Evolutionary conservation across 1,139 yeast genomes (phyloP).

Genomic region (Geotrichum restrictum): DNA sequence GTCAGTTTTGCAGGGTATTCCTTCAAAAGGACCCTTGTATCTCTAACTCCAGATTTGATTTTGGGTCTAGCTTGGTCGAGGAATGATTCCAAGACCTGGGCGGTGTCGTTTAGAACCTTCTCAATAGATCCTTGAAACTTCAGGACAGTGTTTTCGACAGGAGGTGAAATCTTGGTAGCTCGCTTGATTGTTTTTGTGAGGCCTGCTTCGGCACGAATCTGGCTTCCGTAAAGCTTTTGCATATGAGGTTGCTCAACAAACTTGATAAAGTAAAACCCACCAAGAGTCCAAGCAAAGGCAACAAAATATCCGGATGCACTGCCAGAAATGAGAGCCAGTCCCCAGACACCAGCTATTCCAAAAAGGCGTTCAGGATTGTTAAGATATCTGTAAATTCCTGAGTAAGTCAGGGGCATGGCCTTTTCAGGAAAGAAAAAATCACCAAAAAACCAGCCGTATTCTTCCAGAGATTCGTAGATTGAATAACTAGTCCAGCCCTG

Average conservation of each 20-base stretch:
- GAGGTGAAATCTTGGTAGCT: conserved; percentile 31
- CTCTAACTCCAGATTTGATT: conserved; percentile 30
- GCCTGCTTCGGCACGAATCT: conserved; percentile 47
- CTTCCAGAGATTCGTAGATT: conserved; percentile 70
- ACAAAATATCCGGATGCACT: conserved; percentile 53
- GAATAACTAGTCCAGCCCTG: conserved; percentile 73
- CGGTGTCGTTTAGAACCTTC: conserved; percentile 39
- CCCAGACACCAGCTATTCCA: conserved; percentile 84
- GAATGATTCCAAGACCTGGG: conserved; percentile 37
- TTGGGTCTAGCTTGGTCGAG: conserved; percentile 35
- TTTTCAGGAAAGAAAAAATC: conserved; percentile 70
- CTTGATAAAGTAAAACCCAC: conserved; percentile 63
- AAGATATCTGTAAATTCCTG: conserved; percentile 79
- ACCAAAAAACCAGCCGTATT: conserved; percentile 88
- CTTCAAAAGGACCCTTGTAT: conserved; percentile 35
- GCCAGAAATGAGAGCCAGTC: conserved; percentile 61
- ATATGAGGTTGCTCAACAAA: conserved; percentile 78
- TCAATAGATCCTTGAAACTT: conserved; percentile 38
- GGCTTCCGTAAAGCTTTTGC: conserved; percentile 72
- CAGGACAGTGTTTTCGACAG: conserved; percentile 28
- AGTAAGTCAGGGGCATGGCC: conserved; percentile 55
- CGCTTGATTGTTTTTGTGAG: conserved; percentile 58
- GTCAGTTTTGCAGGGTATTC: conserved; percentile 41
- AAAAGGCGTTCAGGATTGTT: conserved; percentile 82
- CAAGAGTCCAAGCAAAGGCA: conserved; percentile 65